Evolutionary conservation across 2,329 filamentous ascomycete genomes (phyloP).

Genomic region (Geosmithia putterillii): DNA sequence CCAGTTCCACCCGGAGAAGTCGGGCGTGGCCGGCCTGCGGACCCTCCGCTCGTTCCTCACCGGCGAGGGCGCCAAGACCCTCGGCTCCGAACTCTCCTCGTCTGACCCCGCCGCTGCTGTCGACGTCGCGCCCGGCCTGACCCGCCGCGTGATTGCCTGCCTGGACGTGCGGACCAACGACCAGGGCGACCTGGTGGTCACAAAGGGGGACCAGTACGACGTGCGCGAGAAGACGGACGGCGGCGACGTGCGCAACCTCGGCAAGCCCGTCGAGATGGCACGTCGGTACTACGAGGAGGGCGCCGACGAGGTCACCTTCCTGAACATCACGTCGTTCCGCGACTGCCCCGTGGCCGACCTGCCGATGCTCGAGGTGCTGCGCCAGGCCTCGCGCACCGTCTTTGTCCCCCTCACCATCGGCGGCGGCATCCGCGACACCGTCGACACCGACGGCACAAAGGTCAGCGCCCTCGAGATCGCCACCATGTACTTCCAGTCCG

Average conservation of each 20-base stretch:
- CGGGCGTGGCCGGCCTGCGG: constrained; percentile 74
- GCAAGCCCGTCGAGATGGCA: constrained; percentile 94
- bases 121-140: constrained; percentile 53
- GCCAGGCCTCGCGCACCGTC: constrained; percentile 75
- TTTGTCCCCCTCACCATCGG: constrained; percentile 95
- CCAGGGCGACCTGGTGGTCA: constrained; percentile 87
- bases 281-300: constrained; percentile 91
- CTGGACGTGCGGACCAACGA: constrained; percentile 94
- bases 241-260: constrained; percentile 70
- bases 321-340: constrained; percentile 97
- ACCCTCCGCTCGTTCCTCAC: constrained; percentile 77
- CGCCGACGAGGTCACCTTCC: constrained; percentile 91
- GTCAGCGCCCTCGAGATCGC: constrained; percentile 89
- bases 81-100: constrained; percentile 22
- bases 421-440: constrained; percentile 85
- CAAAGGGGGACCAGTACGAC: constrained; percentile 97
- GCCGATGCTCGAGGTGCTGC: constrained; percentile 91
- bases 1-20: constrained; percentile 98
- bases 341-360: constrained; percentile 86
- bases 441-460: constrained; percentile 75
- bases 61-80: constrained; percentile 45
- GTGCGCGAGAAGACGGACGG: constrained; percentile 73
- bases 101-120: constrained; percentile 7
- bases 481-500: constrained; percentile 92
- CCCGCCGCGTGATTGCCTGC: constrained; percentile 88